phyloP scores from a whole-genome alignment of 768 basidiomycete species.

The Saitozyma sp. region DNA sequence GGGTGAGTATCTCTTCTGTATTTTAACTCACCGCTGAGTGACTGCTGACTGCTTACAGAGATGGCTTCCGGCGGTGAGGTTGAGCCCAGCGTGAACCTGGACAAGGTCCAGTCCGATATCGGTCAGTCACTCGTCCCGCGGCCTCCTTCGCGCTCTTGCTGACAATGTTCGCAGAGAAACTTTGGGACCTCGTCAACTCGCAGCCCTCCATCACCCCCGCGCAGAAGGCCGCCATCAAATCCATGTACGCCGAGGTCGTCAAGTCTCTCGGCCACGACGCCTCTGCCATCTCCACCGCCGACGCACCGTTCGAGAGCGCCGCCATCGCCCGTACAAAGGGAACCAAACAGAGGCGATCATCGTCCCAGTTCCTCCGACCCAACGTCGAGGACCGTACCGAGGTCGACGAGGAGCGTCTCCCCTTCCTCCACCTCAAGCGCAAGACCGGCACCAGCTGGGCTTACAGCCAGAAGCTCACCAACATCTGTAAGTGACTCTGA shows the following conservation, averaged over 20 bases:
- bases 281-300: conserved; percentile 7
- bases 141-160: neutral
- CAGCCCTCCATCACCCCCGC: conserved; percentile 96
- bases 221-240: conserved; percentile 66
- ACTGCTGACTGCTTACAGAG: conserved; percentile 60
- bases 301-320: conserved; percentile 21
- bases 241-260: conserved; percentile 93
- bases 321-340: conserved; percentile 35
- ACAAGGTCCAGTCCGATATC: conserved; percentile 97
- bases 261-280: conserved; percentile 78
- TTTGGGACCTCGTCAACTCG: conserved; percentile 95
- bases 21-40: neutral
- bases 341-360: conserved; percentile 68
- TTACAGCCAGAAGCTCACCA: conserved; percentile 92
- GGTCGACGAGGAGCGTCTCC: conserved; percentile 84
- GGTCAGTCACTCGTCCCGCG: conserved; percentile 17
- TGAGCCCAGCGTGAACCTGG: conserved; percentile 82
- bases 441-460: conserved; percentile 94
- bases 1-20: conserved; percentile 22
- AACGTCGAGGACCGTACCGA: conserved; percentile 63
- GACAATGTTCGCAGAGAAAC: conserved; percentile 59
- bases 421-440: conserved; percentile 92
- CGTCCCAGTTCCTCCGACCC: conserved; percentile 95
- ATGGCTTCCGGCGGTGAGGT: conserved; percentile 92
- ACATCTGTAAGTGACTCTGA: conserved; percentile 56